Conservation (phyloP, 805 yeast species). For the Saccharomyces paradoxus region DNA sequence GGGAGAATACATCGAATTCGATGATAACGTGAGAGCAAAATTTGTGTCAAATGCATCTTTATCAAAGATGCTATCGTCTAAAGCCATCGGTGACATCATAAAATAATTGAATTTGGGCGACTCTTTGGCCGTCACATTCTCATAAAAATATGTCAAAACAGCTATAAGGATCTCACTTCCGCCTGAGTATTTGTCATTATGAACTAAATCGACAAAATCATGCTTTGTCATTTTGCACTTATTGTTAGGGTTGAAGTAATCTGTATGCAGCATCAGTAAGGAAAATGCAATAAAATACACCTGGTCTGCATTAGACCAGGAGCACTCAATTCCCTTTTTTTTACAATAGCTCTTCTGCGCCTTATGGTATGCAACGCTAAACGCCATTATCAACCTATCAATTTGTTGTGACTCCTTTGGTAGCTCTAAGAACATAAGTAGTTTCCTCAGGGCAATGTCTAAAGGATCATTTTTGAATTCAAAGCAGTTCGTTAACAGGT, state of each 20-base stretch:
- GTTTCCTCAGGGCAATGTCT: conserved; percentile 56
- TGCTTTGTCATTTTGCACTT: conserved; percentile 56
- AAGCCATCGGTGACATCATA: conserved; percentile 1
- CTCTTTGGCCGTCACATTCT: conserved; percentile 55
- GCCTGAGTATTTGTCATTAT: conserved; percentile 25
- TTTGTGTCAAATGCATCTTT: not conserved
- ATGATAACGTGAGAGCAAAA: not conserved
- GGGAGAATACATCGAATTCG: conserved; percentile 17
- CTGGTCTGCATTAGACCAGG: conserved; percentile 39
- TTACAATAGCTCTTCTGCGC: conserved; percentile 15
- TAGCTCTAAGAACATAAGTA: conserved; percentile 48
- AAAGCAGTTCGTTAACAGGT: conserved; percentile 32
- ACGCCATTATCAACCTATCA: conserved; percentile 54
- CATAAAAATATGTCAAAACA: conserved; percentile 50
- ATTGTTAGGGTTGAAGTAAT: conserved; percentile 59
- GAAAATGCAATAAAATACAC: conserved; percentile 59
- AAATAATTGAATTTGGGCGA: conserved; percentile 32
- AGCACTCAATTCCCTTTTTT: conserved; percentile 1
- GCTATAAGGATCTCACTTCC: conserved; percentile 33
- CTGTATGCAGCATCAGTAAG: conserved; percentile 65
- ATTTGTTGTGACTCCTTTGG: conserved; percentile 74
- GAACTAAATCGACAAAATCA: conserved; percentile 48
- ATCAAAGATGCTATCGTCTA: not conserved
- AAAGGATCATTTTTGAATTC: conserved; percentile 49
- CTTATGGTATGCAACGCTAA: conserved; percentile 44